These are phyloP conservation scores for Phytophthora constricta DNA, from an alignment of 352 stramenopile genomes.

Conservation along the genomic window DNA sequence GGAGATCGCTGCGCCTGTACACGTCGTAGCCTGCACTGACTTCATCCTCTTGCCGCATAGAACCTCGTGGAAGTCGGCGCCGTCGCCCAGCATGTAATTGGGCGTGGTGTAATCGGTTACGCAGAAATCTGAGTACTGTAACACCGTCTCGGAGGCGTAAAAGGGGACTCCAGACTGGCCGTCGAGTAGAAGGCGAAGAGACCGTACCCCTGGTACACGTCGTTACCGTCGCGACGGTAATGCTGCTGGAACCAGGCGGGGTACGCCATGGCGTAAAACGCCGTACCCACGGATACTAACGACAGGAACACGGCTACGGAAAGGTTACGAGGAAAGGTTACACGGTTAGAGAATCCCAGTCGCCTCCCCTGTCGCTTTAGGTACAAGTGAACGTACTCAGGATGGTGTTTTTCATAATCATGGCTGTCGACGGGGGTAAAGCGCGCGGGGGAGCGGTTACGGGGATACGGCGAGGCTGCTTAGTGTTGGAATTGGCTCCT, in stretches of 20 bases:
- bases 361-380: not conserved
- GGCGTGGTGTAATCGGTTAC: slow-evolving; percentile 50
- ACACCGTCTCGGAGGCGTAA: slow-evolving; percentile 82
- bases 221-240: slow-evolving; percentile 71
- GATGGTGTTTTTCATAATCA: slow-evolving; percentile 80
- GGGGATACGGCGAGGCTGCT: no score
- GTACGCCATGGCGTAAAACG: slow-evolving; percentile 84
- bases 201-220: slow-evolving; percentile 83
- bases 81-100: slow-evolving; percentile 88
- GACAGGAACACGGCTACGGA: slow-evolving; percentile 77
- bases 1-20: slow-evolving; percentile 63
- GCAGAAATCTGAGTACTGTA: slow-evolving; percentile 84
- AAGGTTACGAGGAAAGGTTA: not conserved
- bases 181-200: slow-evolving; percentile 89
- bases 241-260: slow-evolving; percentile 89
- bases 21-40: slow-evolving; percentile 70
- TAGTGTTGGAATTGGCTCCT: no score
- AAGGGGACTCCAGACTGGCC: slow-evolving; percentile 65
- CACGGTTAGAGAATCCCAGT: not conserved
- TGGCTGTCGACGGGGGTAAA: no score
- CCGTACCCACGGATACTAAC: slow-evolving; percentile 71
- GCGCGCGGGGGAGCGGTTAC: no score
- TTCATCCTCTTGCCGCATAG: slow-evolving; percentile 78
- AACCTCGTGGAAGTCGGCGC: slow-evolving; percentile 71
- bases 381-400: slow-evolving; percentile 53